Evolutionary conservation across 805 yeast species (phyloP), one percentile per base, ranked within the genome.

Genomic region (Teunomyces panamensis): DNA sequence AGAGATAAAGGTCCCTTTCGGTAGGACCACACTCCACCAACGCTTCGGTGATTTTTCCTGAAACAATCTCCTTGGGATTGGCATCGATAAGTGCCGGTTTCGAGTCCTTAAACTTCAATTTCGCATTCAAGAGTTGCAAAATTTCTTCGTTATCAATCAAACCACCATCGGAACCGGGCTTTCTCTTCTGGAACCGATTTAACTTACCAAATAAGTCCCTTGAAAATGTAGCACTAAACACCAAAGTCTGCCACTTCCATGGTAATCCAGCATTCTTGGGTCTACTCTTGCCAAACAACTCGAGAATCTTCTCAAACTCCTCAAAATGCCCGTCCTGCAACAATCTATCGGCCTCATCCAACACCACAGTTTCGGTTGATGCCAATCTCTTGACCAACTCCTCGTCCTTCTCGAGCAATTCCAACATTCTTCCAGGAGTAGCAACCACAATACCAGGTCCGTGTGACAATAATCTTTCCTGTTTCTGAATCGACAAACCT

Each of bases 261-360:
- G 60, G 65, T 11, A 62, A 55, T 14, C 62, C 58, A 13, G 60
- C 55, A 29, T 64, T 71, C 47, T 58, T 54, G 14, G 73, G 78
- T 65, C 84, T 77, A 57, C 64, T 71, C 65, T 72, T 76, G 20
- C 68, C 68, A 48, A 94, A 65, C 11, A 86, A 64, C 47, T 85
- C 89, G 51, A 92, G 69, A 49, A 89, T 85, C 58, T 83, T 85
- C 56, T 86, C 95, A 53, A 94, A 79, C 64, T 94, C 99, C 50
- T 89, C 95, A 62, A 92, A 94, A 67, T 91, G 98, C 2, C 98
- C 97, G 60, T 91, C 96, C 66, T 92, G 97, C 44, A 94, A 74
- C 52, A 94, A 71, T 65, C 99, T 77, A 72, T 94, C 99, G 9
- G 99, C 99, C 66, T 94, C 99, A 73, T 94, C 99, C 29, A 92